A percentile compares a stretch with the other conserved stretches of the same genome.
These are phyloP conservation scores for Chalaropsis ovoidea DNA, from an alignment of 2,329 filamentous ascomycete genomes.

Conservation along the genomic window DNA sequence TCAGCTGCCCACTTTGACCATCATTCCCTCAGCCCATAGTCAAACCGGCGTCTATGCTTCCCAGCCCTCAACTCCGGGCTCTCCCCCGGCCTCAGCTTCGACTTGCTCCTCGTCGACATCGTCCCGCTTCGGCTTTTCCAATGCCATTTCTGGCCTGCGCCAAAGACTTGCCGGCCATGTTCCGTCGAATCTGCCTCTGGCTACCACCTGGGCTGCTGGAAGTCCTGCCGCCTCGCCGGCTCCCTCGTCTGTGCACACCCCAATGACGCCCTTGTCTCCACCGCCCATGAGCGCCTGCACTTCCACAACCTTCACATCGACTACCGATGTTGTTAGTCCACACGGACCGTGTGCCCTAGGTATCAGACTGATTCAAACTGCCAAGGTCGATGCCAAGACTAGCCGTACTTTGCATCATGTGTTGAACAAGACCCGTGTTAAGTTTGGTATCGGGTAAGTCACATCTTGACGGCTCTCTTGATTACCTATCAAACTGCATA, in stretches of 20 bases:
- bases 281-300: conserved; percentile 43
- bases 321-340: conserved; percentile 30
- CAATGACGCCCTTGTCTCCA: conserved; percentile 35
- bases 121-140: conserved; percentile 31
- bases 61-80: conserved; percentile 30
- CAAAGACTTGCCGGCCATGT: conserved; percentile 28
- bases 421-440: conserved; percentile 45
- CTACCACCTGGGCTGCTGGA: conserved; percentile 11
- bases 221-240: conserved; percentile 26
- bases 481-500: neutral
- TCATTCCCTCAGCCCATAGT: conserved; percentile 19
- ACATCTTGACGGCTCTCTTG: neutral
- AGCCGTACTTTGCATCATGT: conserved; percentile 41
- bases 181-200: conserved; percentile 6
- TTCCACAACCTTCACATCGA: conserved; percentile 36
- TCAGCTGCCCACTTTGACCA: conserved; percentile 36
- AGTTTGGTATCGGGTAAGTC: conserved; percentile 30
- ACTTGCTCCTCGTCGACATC: conserved; percentile 25
- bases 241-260: conserved; percentile 30
- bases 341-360: conserved; percentile 37
- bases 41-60: conserved; percentile 20
- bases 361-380: conserved; percentile 43
- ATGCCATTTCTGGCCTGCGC: conserved; percentile 32
- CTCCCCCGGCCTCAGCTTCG: conserved; percentile 29
- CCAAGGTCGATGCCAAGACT: conserved; percentile 38